Conservation (phyloP, 2,329 filamentous ascomycete species). For the Penicillium thymicola region DNA sequence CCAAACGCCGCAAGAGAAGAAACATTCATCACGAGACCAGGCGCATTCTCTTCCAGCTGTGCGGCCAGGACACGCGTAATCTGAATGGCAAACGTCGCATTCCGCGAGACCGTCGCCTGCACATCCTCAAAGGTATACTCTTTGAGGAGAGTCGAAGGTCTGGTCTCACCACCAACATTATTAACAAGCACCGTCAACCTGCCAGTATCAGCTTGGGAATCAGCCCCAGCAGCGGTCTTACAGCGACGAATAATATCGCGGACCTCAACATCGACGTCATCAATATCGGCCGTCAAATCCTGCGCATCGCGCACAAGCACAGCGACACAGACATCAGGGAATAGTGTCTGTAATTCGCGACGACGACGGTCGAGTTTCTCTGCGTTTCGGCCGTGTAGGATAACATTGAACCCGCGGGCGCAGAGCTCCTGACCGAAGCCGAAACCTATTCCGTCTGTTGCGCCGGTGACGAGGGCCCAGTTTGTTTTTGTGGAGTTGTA, state of each 20-base stretch:
- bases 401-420: constrained; percentile 52
- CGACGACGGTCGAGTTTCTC: constrained; percentile 48
- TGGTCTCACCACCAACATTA: constrained; percentile 51
- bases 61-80: constrained; percentile 50
- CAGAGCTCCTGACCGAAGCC: constrained; percentile 53
- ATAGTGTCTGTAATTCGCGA: constrained; percentile 38
- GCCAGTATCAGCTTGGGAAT: not conserved
- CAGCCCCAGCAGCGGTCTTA: not conserved
- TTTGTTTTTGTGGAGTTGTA: constrained; percentile 18
- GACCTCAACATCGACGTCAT: constrained; percentile 25
- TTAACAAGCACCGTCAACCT: constrained; percentile 54
- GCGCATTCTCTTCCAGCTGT: constrained; percentile 39
- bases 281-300: constrained; percentile 19
- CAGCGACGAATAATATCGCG: constrained; percentile 24
- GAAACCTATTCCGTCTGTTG: constrained; percentile 55
- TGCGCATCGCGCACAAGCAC: constrained; percentile 46
- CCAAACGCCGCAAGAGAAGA: constrained; percentile 48
- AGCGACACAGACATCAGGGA: constrained; percentile 39
- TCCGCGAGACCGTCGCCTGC: constrained; percentile 46
- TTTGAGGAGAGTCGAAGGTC: constrained; percentile 37
- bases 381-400: constrained; percentile 56
- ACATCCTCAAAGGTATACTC: constrained; percentile 38
- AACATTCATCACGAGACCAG: constrained; percentile 52
- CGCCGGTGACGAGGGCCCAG: constrained; percentile 45
- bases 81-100: constrained; percentile 50